phyloP scores from a whole-genome alignment of 441 rosid genomes.

The Populus hybrid region DNA sequence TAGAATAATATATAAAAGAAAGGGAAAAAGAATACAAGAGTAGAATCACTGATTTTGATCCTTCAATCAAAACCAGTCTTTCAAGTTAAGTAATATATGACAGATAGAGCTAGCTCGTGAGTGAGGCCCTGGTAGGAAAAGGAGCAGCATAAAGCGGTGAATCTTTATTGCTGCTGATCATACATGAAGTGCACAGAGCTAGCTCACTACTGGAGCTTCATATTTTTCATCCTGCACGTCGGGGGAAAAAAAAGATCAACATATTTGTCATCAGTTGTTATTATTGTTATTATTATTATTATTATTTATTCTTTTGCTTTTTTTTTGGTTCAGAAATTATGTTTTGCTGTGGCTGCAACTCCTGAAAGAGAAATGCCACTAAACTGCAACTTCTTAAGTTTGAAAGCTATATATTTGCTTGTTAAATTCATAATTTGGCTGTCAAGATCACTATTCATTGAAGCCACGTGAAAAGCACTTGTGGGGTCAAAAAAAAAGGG shows the following conservation, averaged over 20 bases:
- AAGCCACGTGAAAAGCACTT: conserved; percentile 27
- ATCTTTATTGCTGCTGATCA: neutral
- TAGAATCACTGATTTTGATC: conserved; percentile 5
- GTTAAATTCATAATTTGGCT: neutral
- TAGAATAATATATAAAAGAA: neutral
- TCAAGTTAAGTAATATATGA: neutral
- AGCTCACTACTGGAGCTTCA: conserved; percentile 10
- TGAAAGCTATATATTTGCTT: neutral
- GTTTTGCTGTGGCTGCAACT: neutral
- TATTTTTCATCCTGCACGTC: conserved; percentile 48
- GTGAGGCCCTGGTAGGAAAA: too few relatives aligned
- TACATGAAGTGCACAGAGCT: neutral
- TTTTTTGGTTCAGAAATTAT: neutral
- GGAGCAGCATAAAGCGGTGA: too few relatives aligned
- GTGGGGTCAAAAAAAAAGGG: conserved; percentile 16
- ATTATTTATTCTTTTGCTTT: too few relatives aligned
- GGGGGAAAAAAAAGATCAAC: neutral
- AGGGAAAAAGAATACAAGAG: neutral
- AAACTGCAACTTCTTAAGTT: neutral
- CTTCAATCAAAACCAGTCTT: neutral
- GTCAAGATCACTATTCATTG: conserved; percentile 16
- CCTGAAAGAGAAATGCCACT: neutral
- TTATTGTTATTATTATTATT: too few relatives aligned
- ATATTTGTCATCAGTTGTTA: neutral
- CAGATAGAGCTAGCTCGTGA: neutral